Conservation (phyloP, 805 yeast genomes). For the Hanseniaspora thailandica region DNA sequence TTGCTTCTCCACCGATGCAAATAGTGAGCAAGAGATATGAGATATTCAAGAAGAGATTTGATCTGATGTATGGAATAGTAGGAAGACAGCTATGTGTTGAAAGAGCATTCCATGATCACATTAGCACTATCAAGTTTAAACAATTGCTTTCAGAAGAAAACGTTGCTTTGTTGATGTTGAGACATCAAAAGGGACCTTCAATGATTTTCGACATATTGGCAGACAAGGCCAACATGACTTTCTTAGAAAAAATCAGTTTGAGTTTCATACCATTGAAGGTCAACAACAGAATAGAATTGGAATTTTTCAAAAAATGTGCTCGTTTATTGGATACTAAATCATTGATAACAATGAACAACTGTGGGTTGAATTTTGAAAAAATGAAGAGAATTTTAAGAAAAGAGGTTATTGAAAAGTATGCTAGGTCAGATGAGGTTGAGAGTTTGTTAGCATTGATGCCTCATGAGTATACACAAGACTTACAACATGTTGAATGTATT, state of each 20-base stretch:
- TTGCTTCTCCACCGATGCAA: slow-evolving; percentile 68
- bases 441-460: not conserved
- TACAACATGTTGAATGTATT: slow-evolving; percentile 41
- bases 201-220: slow-evolving; percentile 37
- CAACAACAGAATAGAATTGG: slow-evolving; percentile 28
- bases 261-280: slow-evolving; percentile 52
- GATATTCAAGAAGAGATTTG: slow-evolving; percentile 18
- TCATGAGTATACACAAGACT: not conserved
- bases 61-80: not conserved
- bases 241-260: slow-evolving; percentile 47
- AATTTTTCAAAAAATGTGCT: slow-evolving; percentile 39
- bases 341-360: slow-evolving; percentile 48
- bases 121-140: not conserved
- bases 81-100: not conserved
- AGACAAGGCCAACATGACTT: slow-evolving; percentile 33
- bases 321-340: slow-evolving; percentile 43
- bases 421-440: not conserved
- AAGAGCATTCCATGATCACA: not conserved
- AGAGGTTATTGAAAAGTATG: slow-evolving; percentile 9
- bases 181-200: slow-evolving; percentile 27
- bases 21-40: slow-evolving; percentile 52
- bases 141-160: slow-evolving; percentile 13
- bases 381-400: slow-evolving; percentile 22
- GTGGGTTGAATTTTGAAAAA: slow-evolving; percentile 27
- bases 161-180: slow-evolving; percentile 21